Percentiles rank a stretch among this genome's conserved stretches.
Conservation (phyloP, 2,329 filamentous ascomycete genomes). For the Sphaerulina populicola region DNA sequence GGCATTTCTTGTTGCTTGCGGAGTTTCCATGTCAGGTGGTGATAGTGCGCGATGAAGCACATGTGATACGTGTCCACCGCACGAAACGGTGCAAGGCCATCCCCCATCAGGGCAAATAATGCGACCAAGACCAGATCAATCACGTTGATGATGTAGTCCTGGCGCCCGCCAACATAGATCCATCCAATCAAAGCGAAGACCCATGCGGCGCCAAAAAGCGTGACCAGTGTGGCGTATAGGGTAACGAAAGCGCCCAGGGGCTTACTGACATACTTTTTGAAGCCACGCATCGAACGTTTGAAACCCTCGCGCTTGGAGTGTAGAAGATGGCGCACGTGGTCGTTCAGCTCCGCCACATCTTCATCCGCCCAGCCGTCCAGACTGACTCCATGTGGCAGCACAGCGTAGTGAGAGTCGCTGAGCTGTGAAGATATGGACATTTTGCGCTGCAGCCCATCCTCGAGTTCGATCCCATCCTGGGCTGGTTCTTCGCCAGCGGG, state of each 20-base stretch:
- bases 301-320: constrained; percentile 73
- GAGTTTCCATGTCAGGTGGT: constrained; percentile 54
- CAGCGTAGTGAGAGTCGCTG: constrained; percentile 65
- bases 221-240: constrained; percentile 73
- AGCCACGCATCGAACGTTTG: constrained; percentile 70
- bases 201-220: constrained; percentile 77
- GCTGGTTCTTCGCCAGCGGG: constrained; percentile 4
- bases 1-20: constrained; percentile 55
- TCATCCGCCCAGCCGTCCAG: constrained; percentile 66
- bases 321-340: constrained; percentile 79
- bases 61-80: constrained; percentile 80
- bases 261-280: constrained; percentile 66
- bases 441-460: constrained; percentile 14
- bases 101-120: constrained; percentile 55
- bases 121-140: constrained; percentile 54
- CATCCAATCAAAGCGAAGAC: constrained; percentile 82
- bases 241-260: constrained; percentile 76
- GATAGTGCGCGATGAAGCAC: constrained; percentile 70
- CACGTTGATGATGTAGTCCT: constrained; percentile 52
- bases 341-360: constrained; percentile 70
- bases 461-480: constrained; percentile 19
- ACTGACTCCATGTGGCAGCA: constrained; percentile 64
- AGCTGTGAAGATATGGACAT: constrained; percentile 59
- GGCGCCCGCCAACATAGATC: constrained; percentile 70
- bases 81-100: constrained; percentile 60